Evolutionary conservation across 306 rosid genomes (phyloP), one percentile per base, ranked within the genome.

Genomic region (Lathyrus tuberosus): DNA sequence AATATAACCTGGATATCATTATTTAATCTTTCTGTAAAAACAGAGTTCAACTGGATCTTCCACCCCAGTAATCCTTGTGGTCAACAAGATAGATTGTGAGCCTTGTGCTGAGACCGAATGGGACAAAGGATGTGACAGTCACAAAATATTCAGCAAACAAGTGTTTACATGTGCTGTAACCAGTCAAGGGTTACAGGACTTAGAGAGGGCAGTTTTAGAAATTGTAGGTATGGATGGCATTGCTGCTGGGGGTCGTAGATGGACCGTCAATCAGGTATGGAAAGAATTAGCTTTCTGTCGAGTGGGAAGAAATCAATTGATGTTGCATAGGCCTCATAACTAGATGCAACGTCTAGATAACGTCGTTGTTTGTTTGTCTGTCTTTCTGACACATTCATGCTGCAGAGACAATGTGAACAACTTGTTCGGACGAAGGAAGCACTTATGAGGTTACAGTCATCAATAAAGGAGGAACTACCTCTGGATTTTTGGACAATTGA

Each of bases 401-500:
- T 75, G 79, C 90, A 94, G 99, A 90, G 99, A 83, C 97, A 88
- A 86, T 91, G 95, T 20, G 96, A 88, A 85, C 98, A 94, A 85
- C 96, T 94, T 81, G 84, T 90, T 69, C 80, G 96, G 77, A 84
- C 98, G 8, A 88, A 81, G 81, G 98, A 94, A 76, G 97, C 98
- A 17, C 83, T 94, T 62, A 63, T 8, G 31, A 85, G 96, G 77
- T 79, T 94, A 83, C 85, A 87, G 56, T 75, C 87, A 9, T 94
- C 98, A 13, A 84, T 94, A 35, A 88, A 84, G 73, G 96, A 85
- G 78, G 88, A 90, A 76, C 76, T 88, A 26, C 97, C 98, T 38
- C 83, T 87, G 12, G 98, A 90, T 78, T 94, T 94, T 81, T 94
- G 97, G 97, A 90, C 98, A 11, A 86, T 94, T 69, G 98, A 94